Evolutionary conservation across 148 eudicot species (phyloP).

Genomic region (Chenopodium quinoa): DNA sequence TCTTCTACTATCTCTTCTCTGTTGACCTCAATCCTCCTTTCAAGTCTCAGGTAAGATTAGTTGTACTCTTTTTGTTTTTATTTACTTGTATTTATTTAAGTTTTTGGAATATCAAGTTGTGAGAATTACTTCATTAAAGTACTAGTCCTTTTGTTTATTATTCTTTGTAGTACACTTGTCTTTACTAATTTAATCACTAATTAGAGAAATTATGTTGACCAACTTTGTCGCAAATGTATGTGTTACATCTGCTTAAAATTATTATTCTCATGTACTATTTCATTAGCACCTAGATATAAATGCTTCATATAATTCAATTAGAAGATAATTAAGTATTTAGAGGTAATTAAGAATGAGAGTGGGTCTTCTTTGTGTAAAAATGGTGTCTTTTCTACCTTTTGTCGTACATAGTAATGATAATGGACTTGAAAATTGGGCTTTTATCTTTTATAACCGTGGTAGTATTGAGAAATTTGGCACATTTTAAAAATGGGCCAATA

Average conservation of each 20-base stretch:
- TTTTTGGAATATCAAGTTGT: neutral
- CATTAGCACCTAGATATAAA: neutral
- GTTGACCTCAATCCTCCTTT: constrained; percentile 69
- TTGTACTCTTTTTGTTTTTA: neutral
- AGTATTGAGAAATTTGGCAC: too few relatives aligned
- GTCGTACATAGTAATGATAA: too few relatives aligned
- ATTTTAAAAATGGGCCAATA: too few relatives aligned
- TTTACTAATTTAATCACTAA: neutral
- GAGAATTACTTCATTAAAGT: neutral
- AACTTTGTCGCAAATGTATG: neutral
- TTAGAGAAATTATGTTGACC: neutral
- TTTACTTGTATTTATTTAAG: neutral
- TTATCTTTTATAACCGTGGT: too few relatives aligned
- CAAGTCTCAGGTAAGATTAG: constrained; percentile 41
- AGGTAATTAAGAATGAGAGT: too few relatives aligned
- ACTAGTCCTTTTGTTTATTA: too few relatives aligned
- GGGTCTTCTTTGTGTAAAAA: too few relatives aligned
- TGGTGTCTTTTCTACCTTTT: too few relatives aligned
- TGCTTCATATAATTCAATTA: too few relatives aligned
- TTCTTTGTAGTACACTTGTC: neutral
- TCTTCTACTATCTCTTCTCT: constrained; percentile 58
- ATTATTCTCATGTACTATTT: neutral
- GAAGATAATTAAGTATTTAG: too few relatives aligned
- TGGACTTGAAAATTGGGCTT: too few relatives aligned
- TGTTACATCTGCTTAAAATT: neutral